Evolutionary conservation across 2,329 filamentous ascomycete genomes (phyloP).

Genomic region (Rhynchosporium graminicola): DNA sequence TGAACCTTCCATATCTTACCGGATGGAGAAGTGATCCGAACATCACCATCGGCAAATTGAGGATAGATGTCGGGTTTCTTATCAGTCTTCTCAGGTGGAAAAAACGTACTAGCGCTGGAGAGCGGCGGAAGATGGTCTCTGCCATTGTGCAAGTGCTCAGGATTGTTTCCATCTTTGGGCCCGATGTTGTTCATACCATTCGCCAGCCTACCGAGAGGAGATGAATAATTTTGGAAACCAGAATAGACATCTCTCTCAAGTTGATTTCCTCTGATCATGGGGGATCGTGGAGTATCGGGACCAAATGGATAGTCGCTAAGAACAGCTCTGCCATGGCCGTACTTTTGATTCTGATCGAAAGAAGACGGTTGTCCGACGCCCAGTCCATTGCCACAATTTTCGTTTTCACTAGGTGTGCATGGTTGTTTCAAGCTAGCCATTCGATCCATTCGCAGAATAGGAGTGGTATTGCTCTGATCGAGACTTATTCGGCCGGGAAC

Average conservation of each 20-base stretch:
- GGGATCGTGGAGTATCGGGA: not conserved
- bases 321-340: not conserved
- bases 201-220: not conserved
- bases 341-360: not conserved
- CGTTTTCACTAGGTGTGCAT: not conserved
- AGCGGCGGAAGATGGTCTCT: not conserved
- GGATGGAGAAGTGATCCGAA: slow-evolving; percentile 32
- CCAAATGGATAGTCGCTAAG: not conserved
- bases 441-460: not conserved
- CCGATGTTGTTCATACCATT: not conserved
- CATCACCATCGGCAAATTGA: slow-evolving; percentile 32
- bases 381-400: not conserved
- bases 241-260: not conserved
- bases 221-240: not conserved
- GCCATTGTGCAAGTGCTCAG: not conserved
- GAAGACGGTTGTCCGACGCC: not conserved
- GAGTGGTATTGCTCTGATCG: not conserved
- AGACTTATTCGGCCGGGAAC: not conserved
- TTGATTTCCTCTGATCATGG: not conserved
- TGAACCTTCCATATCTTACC: slow-evolving; percentile 36
- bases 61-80: slow-evolving; percentile 10
- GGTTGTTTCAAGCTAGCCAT: not conserved
- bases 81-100: not conserved
- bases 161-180: not conserved
- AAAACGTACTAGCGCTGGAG: not conserved